Percentiles rank a stretch among this genome's conserved stretches.
Evolutionary conservation across 305 asterid species (phyloP).

Genomic region (Euphrasia arctica): DNA sequence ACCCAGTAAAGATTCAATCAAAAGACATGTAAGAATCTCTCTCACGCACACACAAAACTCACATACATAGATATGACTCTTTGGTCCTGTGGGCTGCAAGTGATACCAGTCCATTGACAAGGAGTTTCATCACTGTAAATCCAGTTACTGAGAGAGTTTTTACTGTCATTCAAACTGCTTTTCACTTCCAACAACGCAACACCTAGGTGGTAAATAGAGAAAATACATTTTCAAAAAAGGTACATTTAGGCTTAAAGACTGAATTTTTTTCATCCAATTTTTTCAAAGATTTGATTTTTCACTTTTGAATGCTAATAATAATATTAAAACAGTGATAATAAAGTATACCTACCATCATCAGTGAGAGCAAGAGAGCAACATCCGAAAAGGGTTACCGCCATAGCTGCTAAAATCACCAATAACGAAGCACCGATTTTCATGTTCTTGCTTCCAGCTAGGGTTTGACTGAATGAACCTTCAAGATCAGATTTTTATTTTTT

Average conservation of each 20-base stretch:
- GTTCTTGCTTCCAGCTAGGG: conserved; percentile 31
- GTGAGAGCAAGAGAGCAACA: conserved; percentile 53
- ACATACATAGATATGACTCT: conserved; percentile 79
- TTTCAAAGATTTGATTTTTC: not conserved
- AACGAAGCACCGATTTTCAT: conserved; percentile 43
- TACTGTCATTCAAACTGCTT: conserved; percentile 69
- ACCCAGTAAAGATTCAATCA: not conserved
- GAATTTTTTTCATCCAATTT: not conserved
- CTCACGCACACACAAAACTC: conserved; percentile 11
- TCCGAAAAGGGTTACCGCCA: conserved; percentile 46
- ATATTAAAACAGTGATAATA: too few species aligned
- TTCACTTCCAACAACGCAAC: conserved; percentile 76
- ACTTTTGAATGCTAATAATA: not conserved
- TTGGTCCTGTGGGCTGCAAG: conserved; percentile 72
- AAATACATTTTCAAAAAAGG: conserved; percentile 1
- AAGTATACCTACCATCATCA: conserved; percentile 61
- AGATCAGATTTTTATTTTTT: conserved; percentile 7
- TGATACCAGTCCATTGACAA: conserved; percentile 84
- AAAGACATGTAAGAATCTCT: not conserved
- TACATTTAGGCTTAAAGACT: conserved; percentile 14
- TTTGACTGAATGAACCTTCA: conserved; percentile 15
- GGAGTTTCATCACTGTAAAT: conserved; percentile 68
- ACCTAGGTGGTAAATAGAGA: conserved; percentile 34
- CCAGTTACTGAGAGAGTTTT: conserved; percentile 68
- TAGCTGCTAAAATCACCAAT: conserved; percentile 41